Base-by-base conservation (phyloP, 306 rosid species). In the Delonix regia region DNA sequence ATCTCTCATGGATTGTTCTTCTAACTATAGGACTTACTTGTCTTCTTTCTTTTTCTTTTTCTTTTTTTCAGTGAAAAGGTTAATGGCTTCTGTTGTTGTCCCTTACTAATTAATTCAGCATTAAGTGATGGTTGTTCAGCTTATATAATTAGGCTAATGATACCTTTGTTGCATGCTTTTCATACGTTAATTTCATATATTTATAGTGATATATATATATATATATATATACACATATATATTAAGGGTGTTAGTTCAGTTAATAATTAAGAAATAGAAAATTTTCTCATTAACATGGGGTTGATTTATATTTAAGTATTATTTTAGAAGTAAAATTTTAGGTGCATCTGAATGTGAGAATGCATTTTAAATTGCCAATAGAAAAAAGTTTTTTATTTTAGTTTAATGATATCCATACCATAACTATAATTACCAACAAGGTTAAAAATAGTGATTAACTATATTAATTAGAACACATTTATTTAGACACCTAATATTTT, bases 121-220 rank as follows among this genome's bases (percentile, higher is more conserved):
- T 36, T 59, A 67, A 74, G 73, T 75, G 81, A 39, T 61, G 84
- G 84, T 76, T 74, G 85, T 87, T 87, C 83, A 55, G 69, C 66
- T 77, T 65, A 81, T 65, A 84, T 84, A 84, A 81, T 78, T 87
- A 84, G 73, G 9, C 53, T 69, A 60, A 75, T 81, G 6, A 69
- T 81, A 57, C 57, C 55, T 34, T 34, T 65, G 62, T 74, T 69
- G 59, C 73, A 69, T 38, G 78, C 80, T 76, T 52, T 56, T 41
- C 49, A 36, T 24, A 64, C 64, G 36, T 27, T 12, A 25, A 61
- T 39, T 19, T n/a, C 49, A 19, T 6, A 66, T 41, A 60, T 60
- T 60, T 60, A 15, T 27, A 6, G 33, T 6, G 66, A 27, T n/a
- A n/a, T n/a, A n/a, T n/a, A n/a, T n/a, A n/a, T n/a, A n/a, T n/a